Conservation (phyloP, 257 asterid species). For the Thymus quinquecostatus region DNA sequence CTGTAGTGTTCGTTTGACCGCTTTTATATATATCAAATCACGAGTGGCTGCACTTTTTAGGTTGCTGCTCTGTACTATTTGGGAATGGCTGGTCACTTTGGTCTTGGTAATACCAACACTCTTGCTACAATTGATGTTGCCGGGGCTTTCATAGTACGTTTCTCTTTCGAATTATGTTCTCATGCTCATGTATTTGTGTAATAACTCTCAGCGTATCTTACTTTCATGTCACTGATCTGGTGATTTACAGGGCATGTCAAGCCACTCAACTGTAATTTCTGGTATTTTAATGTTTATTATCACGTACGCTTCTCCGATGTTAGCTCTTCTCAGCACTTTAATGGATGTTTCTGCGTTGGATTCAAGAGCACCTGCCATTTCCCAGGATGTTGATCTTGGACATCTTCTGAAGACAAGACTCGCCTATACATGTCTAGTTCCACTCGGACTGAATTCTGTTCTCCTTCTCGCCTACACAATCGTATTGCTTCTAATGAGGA, state of each 20-base stretch:
- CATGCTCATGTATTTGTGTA: conserved; percentile 8
- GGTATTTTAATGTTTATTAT: conserved; percentile 90
- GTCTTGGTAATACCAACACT: conserved; percentile 92
- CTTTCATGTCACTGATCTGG: conserved; percentile 12
- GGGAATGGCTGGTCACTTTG: conserved; percentile 95
- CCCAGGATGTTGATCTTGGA: conserved; percentile 42
- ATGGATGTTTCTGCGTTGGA: conserved; percentile 49
- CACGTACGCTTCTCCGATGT: conserved; percentile 84
- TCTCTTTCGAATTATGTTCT: conserved; percentile 23
- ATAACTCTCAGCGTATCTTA: conserved; percentile 31
- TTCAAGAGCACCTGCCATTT: conserved; percentile 24
- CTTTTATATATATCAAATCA: conserved; percentile 7
- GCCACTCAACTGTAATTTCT: conserved; percentile 79
- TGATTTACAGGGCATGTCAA: conserved; percentile 74
- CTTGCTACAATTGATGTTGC: conserved; percentile 96
- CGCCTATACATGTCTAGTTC: conserved; percentile 76
- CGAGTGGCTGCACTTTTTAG: conserved; percentile 38
- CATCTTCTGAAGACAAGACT: conserved; percentile 50
- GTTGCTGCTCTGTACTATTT: conserved; percentile 75
- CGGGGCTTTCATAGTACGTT: conserved; percentile 79
- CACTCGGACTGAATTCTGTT: conserved; percentile 70
- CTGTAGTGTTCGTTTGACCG: neutral
- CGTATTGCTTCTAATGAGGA: conserved; percentile 77
- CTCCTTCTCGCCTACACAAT: conserved; percentile 70
- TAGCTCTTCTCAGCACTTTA: conserved; percentile 69